Evolutionary conservation across 1,284 basidiomycete species (phyloP), one percentile per base, ranked within the genome.

Genomic region (Trametes pubescens): DNA sequence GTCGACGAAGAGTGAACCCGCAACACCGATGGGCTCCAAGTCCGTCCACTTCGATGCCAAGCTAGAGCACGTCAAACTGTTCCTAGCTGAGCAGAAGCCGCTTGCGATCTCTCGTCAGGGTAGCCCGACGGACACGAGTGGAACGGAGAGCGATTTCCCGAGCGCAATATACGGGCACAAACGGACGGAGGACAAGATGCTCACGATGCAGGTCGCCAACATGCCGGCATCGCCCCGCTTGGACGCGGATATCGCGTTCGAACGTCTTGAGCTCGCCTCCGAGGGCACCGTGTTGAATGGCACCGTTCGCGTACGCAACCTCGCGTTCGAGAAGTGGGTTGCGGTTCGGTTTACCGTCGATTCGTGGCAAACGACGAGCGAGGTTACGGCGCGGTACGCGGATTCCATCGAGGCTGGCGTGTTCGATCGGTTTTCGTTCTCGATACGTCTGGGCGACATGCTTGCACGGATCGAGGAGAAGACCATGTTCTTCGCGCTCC

Each of bases 361-460:
- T 76, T 85, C 84, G 72, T 99, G 97, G 96, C 93, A 95, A 77
- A 99, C 96, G 40, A 96, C 94, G 62, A 95, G 91, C 75, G 96
- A 99, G 78, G 93, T 98, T 51, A 88, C 90, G 1, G 96, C 90
- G 26, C 87, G 86, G 49, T 92, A 94, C 76, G 78, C 86, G 56
- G 89, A 91, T 69, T 89, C 90, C 26, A 69, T 90, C 21, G 81
- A 82, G 61, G 78, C 78, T n/a, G 84, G 82, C 48, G 67, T 74
- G 38, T 87, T 87, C 72, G 95, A 96, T 74, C 75, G 87, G 24
- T 93, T 93, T 74, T 73, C 79, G 37, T 93, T 93, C 73, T 77
- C 76, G n/a, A 87, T 92, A 62, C 83, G 84, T 51, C 73, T 92
- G n/a, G 81, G 83, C 68, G 90, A 91, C 67, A 77, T 90, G 44